Base-by-base conservation (phyloP, 257 asterid genomes). In the Nicotiana undulata region DNA sequence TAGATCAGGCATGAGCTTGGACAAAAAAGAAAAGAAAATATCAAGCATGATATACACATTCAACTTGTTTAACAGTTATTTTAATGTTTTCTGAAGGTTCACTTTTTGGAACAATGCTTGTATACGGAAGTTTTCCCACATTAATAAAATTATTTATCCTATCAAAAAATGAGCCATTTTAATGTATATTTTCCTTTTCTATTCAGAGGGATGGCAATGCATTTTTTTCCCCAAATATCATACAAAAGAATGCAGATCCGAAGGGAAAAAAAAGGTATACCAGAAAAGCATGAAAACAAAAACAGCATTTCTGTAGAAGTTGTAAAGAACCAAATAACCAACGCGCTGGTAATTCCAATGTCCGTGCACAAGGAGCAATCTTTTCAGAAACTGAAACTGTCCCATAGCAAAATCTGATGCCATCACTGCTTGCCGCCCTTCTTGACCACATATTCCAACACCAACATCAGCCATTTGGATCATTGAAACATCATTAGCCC, bases 391-490 rank as follows among this genome's bases (percentile, higher is more conserved):
- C 80, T 91, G 89, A 77, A 94, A 94, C 84, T 96, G 98, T 75
- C 99, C 99, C 98, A 96, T 94, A 32, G 99, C 98, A 90, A 94
- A 96, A 88, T 96, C 99, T 31, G 99, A 90, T 31, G 99, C 99
- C 99, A 96, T 96, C 86, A 96, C 99, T 59, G 98, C 99, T 90
- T 96, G 99, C 79, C 98, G 97, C 87, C 99, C 99, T 90, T 96
- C 99, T 86, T 91, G 98, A 83, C 99, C 99, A 88, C 98, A 92
- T 83, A 96, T 90, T 81, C 99, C 99, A 84, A 96, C 98, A 84
- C 99, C 99, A 89, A 96, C 98, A 89, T 96, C 99, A 66, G 99
- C 98, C 98, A 96, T 96, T 94, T 96, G 99, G 85, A 96, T 96
- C 99, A 96, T 96, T 79, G 99, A 96, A 86, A 96, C 98, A 78